A percentile compares a stretch with the other conserved stretches of the same genome.
These are phyloP conservation scores for Diaporthe ampelina DNA, from an alignment of 2,329 filamentous ascomycete species.

Conservation along the genomic window DNA sequence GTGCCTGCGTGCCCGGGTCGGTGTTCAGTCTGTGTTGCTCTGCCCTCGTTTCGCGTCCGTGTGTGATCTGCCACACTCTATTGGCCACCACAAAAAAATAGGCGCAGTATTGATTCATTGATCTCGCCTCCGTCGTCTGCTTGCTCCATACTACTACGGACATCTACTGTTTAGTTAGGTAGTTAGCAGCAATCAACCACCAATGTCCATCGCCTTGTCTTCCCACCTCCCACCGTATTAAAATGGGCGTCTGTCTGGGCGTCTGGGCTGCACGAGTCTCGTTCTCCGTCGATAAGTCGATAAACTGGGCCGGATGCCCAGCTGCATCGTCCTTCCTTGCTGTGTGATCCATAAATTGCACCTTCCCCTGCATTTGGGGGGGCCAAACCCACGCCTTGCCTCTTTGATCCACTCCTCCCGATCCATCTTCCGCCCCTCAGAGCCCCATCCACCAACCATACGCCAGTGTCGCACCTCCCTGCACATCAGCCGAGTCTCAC, in stretches of 20 bases:
- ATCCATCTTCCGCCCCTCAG: conserved; percentile 33
- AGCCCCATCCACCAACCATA: conserved; percentile 29
- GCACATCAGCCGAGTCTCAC: conserved; percentile 38
- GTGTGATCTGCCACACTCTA: neutral
- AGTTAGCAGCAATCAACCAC: too few relatives aligned
- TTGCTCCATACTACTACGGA: too few relatives aligned
- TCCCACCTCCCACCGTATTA: neutral
- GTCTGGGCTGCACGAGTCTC: neutral
- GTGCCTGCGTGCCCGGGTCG: conserved; percentile 13
- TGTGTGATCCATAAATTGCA: conserved; percentile 25
- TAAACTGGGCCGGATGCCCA: neutral
- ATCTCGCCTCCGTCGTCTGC: neutral
- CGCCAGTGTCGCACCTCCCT: conserved; percentile 36
- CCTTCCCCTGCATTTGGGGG: conserved; percentile 35
- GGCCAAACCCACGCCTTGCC: conserved; percentile 28
- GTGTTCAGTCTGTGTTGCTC: conserved; percentile 4
- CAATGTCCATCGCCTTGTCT: neutral
- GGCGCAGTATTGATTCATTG: neutral
- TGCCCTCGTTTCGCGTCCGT: conserved; percentile 8
- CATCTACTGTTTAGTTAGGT: neutral
- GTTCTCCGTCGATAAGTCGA: conserved; percentile 1
- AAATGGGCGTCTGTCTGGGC: neutral
- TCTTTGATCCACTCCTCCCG: conserved; percentile 32
- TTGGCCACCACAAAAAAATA: neutral
- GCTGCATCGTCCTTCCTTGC: conserved; percentile 32